Conservation (phyloP, 2,329 filamentous ascomycete genomes). For the Paecilomyces sp. region DNA sequence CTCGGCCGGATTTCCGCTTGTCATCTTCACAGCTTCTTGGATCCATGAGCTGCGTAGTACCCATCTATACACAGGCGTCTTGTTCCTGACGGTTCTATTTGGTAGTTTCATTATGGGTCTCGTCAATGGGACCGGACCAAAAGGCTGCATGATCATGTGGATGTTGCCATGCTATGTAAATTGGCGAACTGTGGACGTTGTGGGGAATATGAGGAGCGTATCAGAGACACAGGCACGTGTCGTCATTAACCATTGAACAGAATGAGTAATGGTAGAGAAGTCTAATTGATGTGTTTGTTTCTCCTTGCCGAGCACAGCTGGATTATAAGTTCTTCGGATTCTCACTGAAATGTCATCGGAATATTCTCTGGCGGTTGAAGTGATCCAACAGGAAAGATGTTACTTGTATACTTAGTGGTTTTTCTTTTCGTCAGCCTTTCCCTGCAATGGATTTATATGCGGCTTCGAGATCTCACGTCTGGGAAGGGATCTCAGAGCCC, state of each 20-base stretch:
- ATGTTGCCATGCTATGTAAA: constrained; percentile 14
- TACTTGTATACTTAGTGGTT: constrained; percentile 21
- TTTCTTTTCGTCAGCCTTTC: constrained; percentile 22
- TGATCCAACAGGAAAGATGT: constrained; percentile 22
- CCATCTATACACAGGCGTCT: constrained; percentile 8
- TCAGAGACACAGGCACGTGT: constrained; percentile 13
- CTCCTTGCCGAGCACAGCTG: background rate
- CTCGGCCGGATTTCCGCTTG: constrained; percentile 14
- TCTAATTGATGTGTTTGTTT: background rate
- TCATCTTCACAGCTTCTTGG: constrained; percentile 8
- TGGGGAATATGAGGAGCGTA: constrained; percentile 18
- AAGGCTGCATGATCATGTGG: constrained; percentile 18
- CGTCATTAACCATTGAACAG: background rate
- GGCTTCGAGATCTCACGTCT: background rate
- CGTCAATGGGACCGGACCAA: constrained; percentile 12
- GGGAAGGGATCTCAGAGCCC: constrained; percentile 4
- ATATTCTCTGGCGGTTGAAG: background rate
- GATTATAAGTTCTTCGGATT: background rate
- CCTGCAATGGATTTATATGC: constrained; percentile 17
- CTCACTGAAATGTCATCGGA: background rate
- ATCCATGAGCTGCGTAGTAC: constrained; percentile 8
- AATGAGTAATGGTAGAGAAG: background rate
- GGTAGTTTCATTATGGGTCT: constrained; percentile 12
- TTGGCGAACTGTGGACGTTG: constrained; percentile 21
- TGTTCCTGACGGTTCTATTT: constrained; percentile 4